Conservation (phyloP, 2,329 filamentous ascomycete genomes). For the Calonectria ilicicola region DNA sequence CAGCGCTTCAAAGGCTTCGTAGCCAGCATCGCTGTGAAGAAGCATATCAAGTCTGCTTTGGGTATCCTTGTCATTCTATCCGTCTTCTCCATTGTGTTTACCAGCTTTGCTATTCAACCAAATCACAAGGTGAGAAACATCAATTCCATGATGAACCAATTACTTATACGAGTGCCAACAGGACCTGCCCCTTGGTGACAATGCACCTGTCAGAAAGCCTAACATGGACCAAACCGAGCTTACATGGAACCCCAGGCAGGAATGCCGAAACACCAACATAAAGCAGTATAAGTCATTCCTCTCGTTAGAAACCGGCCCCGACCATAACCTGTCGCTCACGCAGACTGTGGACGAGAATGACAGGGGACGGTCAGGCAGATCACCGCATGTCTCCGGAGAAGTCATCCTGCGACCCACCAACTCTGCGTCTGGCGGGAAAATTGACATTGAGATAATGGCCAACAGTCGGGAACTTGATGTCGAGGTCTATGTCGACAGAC, state of each 20-base stretch:
- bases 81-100: constrained; percentile 45
- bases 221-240: constrained; percentile 36
- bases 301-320: constrained; percentile 49
- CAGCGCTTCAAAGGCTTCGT: constrained; percentile 42
- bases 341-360: constrained; percentile 49
- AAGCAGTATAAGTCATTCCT: neutral
- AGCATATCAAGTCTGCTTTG: constrained; percentile 45
- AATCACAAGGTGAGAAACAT: constrained; percentile 44
- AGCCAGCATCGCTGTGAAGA: constrained; percentile 35
- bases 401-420: constrained; percentile 56
- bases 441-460: constrained; percentile 58
- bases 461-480: constrained; percentile 57
- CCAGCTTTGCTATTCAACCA: constrained; percentile 29
- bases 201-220: constrained; percentile 40
- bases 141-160: neutral
- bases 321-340: constrained; percentile 53
- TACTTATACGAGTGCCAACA: constrained; percentile 14
- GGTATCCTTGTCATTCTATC: constrained; percentile 49
- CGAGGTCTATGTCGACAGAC: constrained; percentile 47
- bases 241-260: constrained; percentile 39
- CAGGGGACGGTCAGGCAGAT: constrained; percentile 33
- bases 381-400: constrained; percentile 57
- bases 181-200: constrained; percentile 35
- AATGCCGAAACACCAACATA: constrained; percentile 40
- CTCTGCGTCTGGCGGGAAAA: constrained; percentile 47